Base-by-base conservation (phyloP, 2,329 filamentous ascomycete genomes). In the Exophiala calicioides region DNA sequence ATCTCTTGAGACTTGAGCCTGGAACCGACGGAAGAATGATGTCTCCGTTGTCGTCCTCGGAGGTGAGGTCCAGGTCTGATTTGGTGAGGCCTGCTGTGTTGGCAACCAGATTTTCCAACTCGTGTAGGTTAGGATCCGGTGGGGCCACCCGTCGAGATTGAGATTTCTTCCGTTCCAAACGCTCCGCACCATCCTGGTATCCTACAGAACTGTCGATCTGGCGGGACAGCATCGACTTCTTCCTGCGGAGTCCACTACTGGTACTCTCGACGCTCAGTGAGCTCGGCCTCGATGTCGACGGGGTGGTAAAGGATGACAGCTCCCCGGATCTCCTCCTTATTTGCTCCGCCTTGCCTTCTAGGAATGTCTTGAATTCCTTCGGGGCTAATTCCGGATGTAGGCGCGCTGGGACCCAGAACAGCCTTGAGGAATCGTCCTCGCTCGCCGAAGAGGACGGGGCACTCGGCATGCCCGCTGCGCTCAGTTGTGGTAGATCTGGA, bases 351-450 rank as follows among this genome's bases (percentile, higher is more conserved):
- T 90, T 84, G 53, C 90, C 94, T 62, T 98, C 91, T 2, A 98
- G 79, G 58, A 97, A 98, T 1, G 86, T 91, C 68, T 95, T 96
- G 75, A 97, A 98, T 59, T 96, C 93, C 62, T 87, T 90, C 1
- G 93, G 93, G 2, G 93, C 93, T 37, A 98, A 75, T 68, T 98
- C 93, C 1, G 93, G 93, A 61, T 98, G 93, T 20, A 98, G 79
- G 48, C 90, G 82, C 18, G 93, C 93, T 4, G 93, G 93, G 4
- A 98, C 93, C 93, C 93, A 98, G 57, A 97, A 87, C 49, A 97
- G 71, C 53, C 90, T 81, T 2, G 90, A 90, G 5, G 89, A 82
- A 64, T 97, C 91, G 59, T 90, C 86, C 64, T 95, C 90, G 60
- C 94, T 86, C 53, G 64, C 65, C 5, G 67, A 66, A n/a, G 68